These are phyloP conservation scores for Dacryopinax spathularia DNA, from an alignment of 768 basidiomycete species.

Conservation along the genomic window DNA sequence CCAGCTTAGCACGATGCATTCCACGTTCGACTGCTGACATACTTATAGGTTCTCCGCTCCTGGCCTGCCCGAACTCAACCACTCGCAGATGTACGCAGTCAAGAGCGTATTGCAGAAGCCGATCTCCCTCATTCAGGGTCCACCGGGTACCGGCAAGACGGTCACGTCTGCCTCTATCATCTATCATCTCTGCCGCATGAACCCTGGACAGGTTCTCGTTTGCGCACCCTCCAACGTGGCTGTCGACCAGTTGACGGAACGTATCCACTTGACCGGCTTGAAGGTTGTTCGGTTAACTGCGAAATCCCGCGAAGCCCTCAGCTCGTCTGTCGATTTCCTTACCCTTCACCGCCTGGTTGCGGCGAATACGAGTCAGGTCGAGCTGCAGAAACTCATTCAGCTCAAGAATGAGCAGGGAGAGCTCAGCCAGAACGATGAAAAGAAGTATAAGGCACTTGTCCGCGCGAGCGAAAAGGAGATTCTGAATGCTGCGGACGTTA, in stretches of 20 bases:
- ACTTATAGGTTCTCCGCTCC: slow-evolving; percentile 68
- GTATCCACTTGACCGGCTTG: slow-evolving; percentile 96
- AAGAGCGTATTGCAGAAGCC: slow-evolving; percentile 98
- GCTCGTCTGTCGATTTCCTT: slow-evolving; percentile 86
- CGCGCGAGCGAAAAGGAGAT: slow-evolving; percentile 97
- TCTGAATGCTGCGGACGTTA: slow-evolving; percentile 84
- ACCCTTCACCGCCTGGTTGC: slow-evolving; percentile 96
- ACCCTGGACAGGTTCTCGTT: slow-evolving; percentile 95
- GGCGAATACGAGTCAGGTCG: slow-evolving; percentile 88
- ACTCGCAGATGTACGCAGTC: slow-evolving; percentile 99
- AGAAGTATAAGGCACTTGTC: slow-evolving; percentile 94
- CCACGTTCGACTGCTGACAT: background rate
- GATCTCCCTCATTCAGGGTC: slow-evolving; percentile 92
- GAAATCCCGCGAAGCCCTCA: slow-evolving; percentile 94
- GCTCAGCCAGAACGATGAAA: slow-evolving; percentile 87
- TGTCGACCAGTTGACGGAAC: slow-evolving; percentile 96
- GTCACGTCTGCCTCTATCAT: slow-evolving; percentile 98
- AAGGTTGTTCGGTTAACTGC: slow-evolving; percentile 97
- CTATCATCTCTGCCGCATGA: slow-evolving; percentile 98
- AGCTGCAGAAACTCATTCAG: slow-evolving; percentile 95
- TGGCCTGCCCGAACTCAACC: slow-evolving; percentile 93
- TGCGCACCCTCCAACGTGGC: slow-evolving; percentile 99
- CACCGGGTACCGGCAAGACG: slow-evolving; percentile 97
- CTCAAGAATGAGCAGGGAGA: slow-evolving; percentile 97
- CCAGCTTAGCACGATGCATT: slow-evolving; percentile 4